phyloP scores from a whole-genome alignment of 345 rosid genomes.

The Noccaea caerulescens region DNA sequence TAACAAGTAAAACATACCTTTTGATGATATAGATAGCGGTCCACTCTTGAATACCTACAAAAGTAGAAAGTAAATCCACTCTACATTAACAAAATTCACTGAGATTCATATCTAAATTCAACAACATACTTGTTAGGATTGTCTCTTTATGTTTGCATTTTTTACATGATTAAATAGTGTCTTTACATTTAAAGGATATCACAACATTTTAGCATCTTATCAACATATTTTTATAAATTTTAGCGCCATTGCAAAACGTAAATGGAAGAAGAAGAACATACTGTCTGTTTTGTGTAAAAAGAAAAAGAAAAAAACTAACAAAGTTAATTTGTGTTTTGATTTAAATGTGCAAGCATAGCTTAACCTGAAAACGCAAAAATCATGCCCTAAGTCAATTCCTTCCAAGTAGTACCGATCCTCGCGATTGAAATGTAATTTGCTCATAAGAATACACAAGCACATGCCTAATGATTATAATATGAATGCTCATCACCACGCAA shows the following conservation, averaged over 20 bases:
- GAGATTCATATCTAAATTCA: slow-evolving; percentile 20
- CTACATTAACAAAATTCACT: neutral
- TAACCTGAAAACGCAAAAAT: no score
- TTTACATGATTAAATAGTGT: slow-evolving; percentile 1
- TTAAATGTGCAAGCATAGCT: no score
- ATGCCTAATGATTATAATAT: neutral
- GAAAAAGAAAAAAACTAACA: neutral
- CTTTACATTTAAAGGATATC: neutral
- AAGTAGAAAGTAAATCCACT: slow-evolving; percentile 4
- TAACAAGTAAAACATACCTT: slow-evolving; percentile 54
- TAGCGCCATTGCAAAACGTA: neutral
- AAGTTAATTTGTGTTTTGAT: no score
- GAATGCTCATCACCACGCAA: neutral
- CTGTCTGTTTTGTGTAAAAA: neutral
- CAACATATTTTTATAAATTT: neutral
- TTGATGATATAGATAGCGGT: slow-evolving; percentile 77
- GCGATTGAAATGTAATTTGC: neutral
- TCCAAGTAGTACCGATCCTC: neutral
- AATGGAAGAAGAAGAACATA: neutral
- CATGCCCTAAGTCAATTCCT: no score
- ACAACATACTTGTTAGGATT: neutral
- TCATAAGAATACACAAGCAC: neutral
- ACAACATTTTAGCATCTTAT: neutral
- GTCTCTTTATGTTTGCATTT: slow-evolving; percentile 2
- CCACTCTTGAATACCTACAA: slow-evolving; percentile 89